Evolutionary conservation across 768 basidiomycete genomes (phyloP).

Genomic region (Trichaptum fuscoviolaceum): DNA sequence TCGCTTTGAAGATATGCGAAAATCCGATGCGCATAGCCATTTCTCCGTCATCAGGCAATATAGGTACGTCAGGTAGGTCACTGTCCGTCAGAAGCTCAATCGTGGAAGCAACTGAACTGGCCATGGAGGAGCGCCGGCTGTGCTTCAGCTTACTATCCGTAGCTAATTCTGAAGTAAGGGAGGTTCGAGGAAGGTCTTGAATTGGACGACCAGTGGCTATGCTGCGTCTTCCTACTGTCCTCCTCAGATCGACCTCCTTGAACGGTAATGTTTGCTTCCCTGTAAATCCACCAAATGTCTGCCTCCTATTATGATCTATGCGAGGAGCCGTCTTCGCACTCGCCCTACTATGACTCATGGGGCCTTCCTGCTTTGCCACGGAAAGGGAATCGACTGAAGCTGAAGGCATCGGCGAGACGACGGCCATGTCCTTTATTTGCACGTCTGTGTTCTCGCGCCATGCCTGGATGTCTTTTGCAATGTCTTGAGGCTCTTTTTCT

Average conservation of each 20-base stretch:
- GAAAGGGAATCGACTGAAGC: background rate
- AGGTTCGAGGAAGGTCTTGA: background rate
- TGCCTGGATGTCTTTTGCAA: background rate
- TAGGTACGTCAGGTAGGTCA: background rate
- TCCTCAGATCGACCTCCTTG: background rate
- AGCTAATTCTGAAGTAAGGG: background rate
- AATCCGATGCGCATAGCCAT: background rate
- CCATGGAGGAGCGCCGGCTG: background rate
- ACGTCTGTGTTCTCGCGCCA: background rate
- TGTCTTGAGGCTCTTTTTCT: background rate
- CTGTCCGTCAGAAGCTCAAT: background rate
- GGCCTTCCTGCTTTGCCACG: background rate
- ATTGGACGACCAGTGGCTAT: background rate
- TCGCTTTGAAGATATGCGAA: background rate
- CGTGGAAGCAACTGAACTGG: background rate
- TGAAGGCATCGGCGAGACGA: background rate
- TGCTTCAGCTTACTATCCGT: background rate
- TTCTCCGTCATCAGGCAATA: background rate
- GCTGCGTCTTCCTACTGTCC: background rate
- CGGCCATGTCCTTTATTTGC: background rate
- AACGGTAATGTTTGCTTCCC: background rate
- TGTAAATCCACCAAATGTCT: constrained; percentile 4
- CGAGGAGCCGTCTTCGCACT: no score
- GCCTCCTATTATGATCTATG: background rate
- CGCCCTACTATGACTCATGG: background rate